Evolutionary conservation across 2,329 filamentous ascomycete species (phyloP), one percentile per base, ranked within the genome.

Genomic region (Phaeosphaeriaceae sp.): DNA sequence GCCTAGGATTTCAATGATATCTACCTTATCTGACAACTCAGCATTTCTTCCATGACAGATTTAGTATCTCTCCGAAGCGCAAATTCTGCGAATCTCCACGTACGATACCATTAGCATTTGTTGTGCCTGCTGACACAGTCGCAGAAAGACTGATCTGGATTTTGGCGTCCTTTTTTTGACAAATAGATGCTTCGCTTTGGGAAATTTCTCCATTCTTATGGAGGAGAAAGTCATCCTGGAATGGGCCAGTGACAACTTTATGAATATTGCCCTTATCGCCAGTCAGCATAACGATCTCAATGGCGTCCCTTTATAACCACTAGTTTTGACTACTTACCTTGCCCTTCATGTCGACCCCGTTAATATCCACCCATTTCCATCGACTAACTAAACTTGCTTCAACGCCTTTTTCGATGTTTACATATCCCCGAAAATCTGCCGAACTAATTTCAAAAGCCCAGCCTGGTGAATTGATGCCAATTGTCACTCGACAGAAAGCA

Each of bases 331-430:
- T 2, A 16, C 56, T 16, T 49, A 67, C 65, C 55, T 67, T 68
- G 23, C 63, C 62, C 26, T 59, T 54, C 39, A 66, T 33, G 50
- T 67, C 65, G 2, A 43, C 28, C 1, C 59, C 61, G 30, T 46
- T 59, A 5, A 18, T 52, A 50, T 66, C 59, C 18, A 64, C 56
- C 62, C 63, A 68, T 40, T 68, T 67, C 65, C 65, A 68, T 15
- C 63, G 35, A 43, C 57, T 64, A 9, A 66, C 62, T 18, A 68
- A 46, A 40, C 62, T 67, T 9, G 50, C 58, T 36, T 64, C 45
- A n/a, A 61, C 54, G 3, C 56, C 50, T 20, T 42, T 39, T 2
- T 34, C 50, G 2, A 60, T 11, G 4, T 50, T 43, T 8, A 60
- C 42, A 45, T 54, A 60, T 3, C 54, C 54, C 17, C 54, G 41